Percentiles rank a stretch among this genome's conserved stretches.
These are phyloP conservation scores for Acanthamoeba castellanii DNA, from an alignment of 208 protist species.

Conservation along the genomic window DNA sequence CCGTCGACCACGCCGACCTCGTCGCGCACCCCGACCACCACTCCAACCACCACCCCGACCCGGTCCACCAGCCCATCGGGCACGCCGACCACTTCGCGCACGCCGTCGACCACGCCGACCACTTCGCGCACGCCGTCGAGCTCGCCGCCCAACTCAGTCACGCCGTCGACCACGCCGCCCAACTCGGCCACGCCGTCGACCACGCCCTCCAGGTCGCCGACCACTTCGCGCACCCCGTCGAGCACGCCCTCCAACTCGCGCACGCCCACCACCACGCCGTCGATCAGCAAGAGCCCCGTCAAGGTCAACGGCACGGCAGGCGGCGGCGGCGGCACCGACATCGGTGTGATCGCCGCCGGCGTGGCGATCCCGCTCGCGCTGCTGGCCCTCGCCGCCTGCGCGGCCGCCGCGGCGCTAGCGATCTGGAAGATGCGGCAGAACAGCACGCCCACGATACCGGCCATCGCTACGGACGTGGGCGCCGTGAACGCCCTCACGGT, in stretches of 20 bases:
- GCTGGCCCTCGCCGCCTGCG: neutral
- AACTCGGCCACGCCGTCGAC: neutral
- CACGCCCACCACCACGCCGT: neutral
- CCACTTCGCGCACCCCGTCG: neutral
- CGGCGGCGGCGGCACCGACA: neutral
- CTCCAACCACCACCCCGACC: neutral
- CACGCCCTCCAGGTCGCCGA: neutral
- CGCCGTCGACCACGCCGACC: neutral
- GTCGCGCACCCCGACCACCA: neutral
- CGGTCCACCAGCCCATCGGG: neutral
- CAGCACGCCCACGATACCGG: neutral
- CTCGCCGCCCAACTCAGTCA: neutral
- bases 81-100: neutral
- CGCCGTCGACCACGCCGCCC: neutral
- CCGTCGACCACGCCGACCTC: neutral
- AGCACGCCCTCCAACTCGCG: neutral
- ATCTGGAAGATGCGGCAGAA: neutral
- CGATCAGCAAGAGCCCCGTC: neutral
- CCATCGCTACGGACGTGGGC: neutral
- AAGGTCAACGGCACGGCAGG: neutral
- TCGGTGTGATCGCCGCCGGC: neutral
- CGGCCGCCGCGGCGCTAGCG: neutral
- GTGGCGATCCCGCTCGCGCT: neutral
- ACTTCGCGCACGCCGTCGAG: neutral
- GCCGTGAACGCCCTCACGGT: neutral